Percentiles rank a stretch among this genome's conserved stretches.
phyloP scores from a whole-genome alignment of 2,329 filamentous ascomycete genomes.

The Orbilia ellipsospora region DNA sequence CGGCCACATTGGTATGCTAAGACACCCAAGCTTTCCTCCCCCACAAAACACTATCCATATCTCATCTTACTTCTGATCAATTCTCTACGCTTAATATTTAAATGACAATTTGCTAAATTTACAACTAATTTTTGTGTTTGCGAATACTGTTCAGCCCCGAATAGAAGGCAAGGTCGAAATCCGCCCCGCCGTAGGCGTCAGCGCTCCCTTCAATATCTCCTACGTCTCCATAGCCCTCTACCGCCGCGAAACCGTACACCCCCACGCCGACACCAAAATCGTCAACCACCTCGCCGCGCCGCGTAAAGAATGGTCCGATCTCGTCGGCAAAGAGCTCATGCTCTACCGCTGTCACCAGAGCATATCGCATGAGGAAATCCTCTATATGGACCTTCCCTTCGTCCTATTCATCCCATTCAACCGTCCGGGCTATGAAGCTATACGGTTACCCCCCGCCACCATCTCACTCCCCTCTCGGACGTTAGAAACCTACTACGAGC shows the following conservation, averaged over 20 bases:
- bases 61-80: constrained; percentile 5
- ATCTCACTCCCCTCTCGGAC: constrained; percentile 89
- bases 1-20: constrained; percentile 85
- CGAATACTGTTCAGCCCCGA: constrained; percentile 74
- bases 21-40: constrained; percentile 7
- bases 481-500: constrained; percentile 96
- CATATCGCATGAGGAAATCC: constrained; percentile 85
- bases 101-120: constrained; percentile 1
- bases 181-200: constrained; percentile 83
- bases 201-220: constrained; percentile 88
- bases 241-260: constrained; percentile 94
- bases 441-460: constrained; percentile 90
- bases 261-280: constrained; percentile 90
- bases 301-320: constrained; percentile 87
- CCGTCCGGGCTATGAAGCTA: constrained; percentile 87
- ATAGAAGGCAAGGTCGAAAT: constrained; percentile 99
- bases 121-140: background rate
- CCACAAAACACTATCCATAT: constrained; percentile 1
- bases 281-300: constrained; percentile 92
- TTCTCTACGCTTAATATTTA: background rate
- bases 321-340: constrained; percentile 95
- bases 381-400: constrained; percentile 97
- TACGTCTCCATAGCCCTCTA: constrained; percentile 94
- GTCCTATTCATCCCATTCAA: constrained; percentile 97
- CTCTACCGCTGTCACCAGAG: constrained; percentile 87